Evolutionary conservation across 2,329 filamentous ascomycete genomes (phyloP).

Genomic region (Tolypocladium cylindrosporum): DNA sequence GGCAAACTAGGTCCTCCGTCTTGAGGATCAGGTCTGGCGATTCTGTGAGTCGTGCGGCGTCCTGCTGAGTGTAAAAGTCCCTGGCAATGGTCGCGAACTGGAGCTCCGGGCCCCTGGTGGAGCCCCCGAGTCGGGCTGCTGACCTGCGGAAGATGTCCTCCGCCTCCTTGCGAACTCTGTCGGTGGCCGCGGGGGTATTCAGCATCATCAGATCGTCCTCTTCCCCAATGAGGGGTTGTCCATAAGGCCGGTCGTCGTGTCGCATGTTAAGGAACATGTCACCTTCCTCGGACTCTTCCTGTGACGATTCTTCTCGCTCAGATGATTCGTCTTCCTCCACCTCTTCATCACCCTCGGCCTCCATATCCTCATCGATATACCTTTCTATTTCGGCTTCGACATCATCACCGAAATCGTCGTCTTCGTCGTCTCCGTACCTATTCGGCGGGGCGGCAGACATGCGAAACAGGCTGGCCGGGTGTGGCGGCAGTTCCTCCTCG

Average conservation of each 20-base stretch:
- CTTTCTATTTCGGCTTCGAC: constrained; percentile 25
- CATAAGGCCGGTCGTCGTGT: constrained; percentile 28
- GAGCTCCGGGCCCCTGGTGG: constrained; percentile 41
- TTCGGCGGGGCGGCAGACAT: constrained; percentile 10
- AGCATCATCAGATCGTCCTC: constrained; percentile 45
- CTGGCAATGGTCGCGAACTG: constrained; percentile 64
- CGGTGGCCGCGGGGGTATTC: constrained; percentile 42
- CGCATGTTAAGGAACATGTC: constrained; percentile 42
- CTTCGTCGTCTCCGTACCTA: constrained; percentile 9
- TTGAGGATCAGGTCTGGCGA: constrained; percentile 60
- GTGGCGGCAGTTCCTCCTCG: constrained; percentile 23
- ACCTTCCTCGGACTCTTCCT: constrained; percentile 30
- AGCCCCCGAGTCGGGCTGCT: constrained; percentile 31
- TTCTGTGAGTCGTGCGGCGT: constrained; percentile 55
- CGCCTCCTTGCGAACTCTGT: constrained; percentile 43
- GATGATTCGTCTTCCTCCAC: constrained; percentile 13
- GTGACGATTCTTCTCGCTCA: constrained; percentile 20
- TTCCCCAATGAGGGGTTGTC: constrained; percentile 29
- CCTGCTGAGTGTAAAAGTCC: constrained; percentile 49
- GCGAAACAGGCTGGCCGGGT: constrained; percentile 21
- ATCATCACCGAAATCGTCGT: constrained; percentile 18
- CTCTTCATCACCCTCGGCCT: constrained; percentile 25
- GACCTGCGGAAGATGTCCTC: constrained; percentile 46
- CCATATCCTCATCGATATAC: constrained; percentile 24
- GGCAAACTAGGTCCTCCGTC: constrained; percentile 62